These are phyloP conservation scores for Backusella luteola DNA, from an alignment of 192 early-diverging fungal species.

Conservation along the genomic window DNA sequence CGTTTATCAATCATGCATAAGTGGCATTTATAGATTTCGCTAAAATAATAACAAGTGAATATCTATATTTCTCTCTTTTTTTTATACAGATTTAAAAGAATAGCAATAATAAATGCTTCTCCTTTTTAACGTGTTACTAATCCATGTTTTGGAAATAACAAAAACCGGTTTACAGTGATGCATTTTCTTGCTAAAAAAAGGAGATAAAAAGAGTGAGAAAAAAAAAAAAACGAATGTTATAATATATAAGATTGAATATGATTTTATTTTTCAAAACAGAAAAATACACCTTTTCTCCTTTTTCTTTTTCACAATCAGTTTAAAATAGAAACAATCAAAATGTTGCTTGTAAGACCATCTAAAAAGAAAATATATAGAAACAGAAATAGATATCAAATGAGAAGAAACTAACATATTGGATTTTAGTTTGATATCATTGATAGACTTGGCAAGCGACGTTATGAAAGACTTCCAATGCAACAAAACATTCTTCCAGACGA, in stretches of 20 bases:
- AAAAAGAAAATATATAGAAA: background rate
- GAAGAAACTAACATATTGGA: background rate
- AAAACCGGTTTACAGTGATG: background rate
- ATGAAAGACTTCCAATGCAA: background rate
- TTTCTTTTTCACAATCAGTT: background rate
- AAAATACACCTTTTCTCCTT: background rate
- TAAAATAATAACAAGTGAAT: background rate
- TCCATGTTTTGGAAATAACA: constrained; percentile 4
- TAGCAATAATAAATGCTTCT: background rate
- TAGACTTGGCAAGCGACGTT: background rate
- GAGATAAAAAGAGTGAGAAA: background rate
- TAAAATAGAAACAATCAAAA: background rate
- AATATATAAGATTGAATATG: background rate
- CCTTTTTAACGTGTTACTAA: background rate
- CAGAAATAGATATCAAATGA: background rate
- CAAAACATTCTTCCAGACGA: background rate
- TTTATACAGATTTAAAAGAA: background rate
- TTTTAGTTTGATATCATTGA: background rate
- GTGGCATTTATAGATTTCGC: background rate
- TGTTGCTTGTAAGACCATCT: background rate
- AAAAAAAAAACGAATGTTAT: background rate
- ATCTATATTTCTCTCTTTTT: background rate
- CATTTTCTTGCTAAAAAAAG: background rate
- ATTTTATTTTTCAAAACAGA: background rate
- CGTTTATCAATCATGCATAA: background rate